A percentile compares a stretch with the other conserved stretches of the same genome.
phyloP scores from a whole-genome alignment of 495 filamentous ascomycete species.

The Penicillium coprophilum region DNA sequence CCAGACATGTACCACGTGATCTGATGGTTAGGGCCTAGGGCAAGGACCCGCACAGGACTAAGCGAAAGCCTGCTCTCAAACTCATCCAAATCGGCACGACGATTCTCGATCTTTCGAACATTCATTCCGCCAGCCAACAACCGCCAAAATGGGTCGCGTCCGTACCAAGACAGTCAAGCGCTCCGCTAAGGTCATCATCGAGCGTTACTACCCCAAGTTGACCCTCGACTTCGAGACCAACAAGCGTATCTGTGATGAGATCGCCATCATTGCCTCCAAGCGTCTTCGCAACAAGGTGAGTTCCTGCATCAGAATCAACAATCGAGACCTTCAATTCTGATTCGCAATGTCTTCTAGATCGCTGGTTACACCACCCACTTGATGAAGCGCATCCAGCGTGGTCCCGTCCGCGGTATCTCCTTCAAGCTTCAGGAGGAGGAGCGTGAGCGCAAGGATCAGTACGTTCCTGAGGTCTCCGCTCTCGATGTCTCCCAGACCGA shows the following conservation, averaged over 20 bases:
- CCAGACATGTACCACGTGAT: conserved; percentile 22
- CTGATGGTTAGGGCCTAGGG: conserved; percentile 30
- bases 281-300: conserved; percentile 95
- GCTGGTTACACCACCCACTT: conserved; percentile 89
- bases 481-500: conserved; percentile 95
- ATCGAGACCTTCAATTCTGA: conserved; percentile 6
- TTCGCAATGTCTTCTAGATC: conserved; percentile 57
- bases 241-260: conserved; percentile 99
- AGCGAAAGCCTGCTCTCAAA: conserved; percentile 28
- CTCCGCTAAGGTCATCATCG: conserved; percentile 99
- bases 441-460: conserved; percentile 99
- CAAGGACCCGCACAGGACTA: conserved; percentile 30
- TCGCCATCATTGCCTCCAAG: conserved; percentile 98
- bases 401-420: conserved; percentile 98
- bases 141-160: conserved; percentile 94
- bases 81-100: conserved; percentile 15
- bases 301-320: conserved; percentile 4
- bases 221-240: conserved; percentile 99
- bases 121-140: conserved; percentile 46
- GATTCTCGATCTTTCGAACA: conserved; percentile 25
- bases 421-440: conserved; percentile 99
- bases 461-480: conserved; percentile 97
- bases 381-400: conserved; percentile 99
- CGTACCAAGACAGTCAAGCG: conserved; percentile 99
- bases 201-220: conserved; percentile 97